These are phyloP conservation scores for Luffa acutangula DNA, from an alignment of 306 rosid genomes.

Conservation along the genomic window DNA sequence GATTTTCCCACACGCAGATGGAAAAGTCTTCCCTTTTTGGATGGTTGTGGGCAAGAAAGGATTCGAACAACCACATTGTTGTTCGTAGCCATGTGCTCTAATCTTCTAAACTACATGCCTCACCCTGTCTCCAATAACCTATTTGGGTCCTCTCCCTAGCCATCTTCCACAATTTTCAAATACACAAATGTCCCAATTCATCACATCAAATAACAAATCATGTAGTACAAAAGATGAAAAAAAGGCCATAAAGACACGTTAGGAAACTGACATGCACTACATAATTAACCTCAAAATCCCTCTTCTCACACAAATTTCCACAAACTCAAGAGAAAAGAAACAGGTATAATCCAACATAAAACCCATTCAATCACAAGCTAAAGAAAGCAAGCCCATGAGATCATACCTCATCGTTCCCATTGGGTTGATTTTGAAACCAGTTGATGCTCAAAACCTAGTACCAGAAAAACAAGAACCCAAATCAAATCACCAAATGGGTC, in stretches of 20 bases:
- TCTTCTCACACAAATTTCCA: background rate
- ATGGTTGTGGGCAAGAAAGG: background rate
- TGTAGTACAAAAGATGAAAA: no score
- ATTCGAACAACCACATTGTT: background rate
- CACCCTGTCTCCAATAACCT: background rate
- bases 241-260: background rate
- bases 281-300: background rate
- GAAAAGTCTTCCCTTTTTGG: background rate
- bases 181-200: background rate
- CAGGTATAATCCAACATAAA: background rate
- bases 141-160: background rate
- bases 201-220: background rate
- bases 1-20: background rate
- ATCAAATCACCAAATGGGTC: constrained; percentile 8
- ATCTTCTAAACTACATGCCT: background rate
- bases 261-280: background rate
- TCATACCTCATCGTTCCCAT: constrained; percentile 81
- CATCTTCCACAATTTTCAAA: background rate
- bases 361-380: background rate
- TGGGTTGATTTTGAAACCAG: constrained; percentile 89
- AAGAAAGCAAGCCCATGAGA: background rate
- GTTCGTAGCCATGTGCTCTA: background rate
- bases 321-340: background rate
- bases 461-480: background rate
- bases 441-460: constrained; percentile 60